Evolutionary conservation across 2,329 filamentous ascomycete genomes (phyloP), one percentile per base, ranked within the genome.

Genomic region (Thermochaetoides dissita): DNA sequence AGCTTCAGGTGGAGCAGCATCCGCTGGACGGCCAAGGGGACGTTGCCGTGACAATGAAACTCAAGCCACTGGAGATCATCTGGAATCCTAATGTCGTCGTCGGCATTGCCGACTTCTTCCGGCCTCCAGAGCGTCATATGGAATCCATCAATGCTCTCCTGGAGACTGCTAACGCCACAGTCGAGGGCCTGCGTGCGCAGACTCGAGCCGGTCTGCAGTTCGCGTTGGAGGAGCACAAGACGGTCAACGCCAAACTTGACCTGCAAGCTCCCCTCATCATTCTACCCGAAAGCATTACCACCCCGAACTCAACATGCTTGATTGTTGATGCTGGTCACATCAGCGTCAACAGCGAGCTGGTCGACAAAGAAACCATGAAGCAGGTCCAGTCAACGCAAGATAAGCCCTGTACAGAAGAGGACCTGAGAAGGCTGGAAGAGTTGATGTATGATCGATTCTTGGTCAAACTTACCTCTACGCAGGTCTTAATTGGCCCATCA

Each of bases 401-500:
- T 42, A 81, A 88, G 43, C 69, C 83, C 28, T 95, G 93, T 56
- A 91, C 80, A 6, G 85, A 93, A 10, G 80, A 89, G 46, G 93
- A 99, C 56, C 86, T 86, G 59, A 81, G 83, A 59, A 76, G 81
- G 37, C 74, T 99, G 4, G 87, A 96, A 59, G 84, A 82, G 10
- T 70, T 94, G 53, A 94, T 99, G 83, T 99, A 99, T 57, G 91
- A 99, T 68, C 91, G 87, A 42, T 99, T 98, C 59, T 68, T 86
- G 35, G 75, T 99, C 52, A 94, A 94, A 56, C 69, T 99, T 29
- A 82, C 93, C 12, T 94, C 89, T 0, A 98, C 91, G 0, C 91
- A 99, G 60, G 79, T 98, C 11, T 72, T 99, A 36, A 94, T 98
- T 48, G 91, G 91, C 0, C 87, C 88, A 0, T 93, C 89, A 0